A percentile compares a stretch with the other conserved stretches of the same genome.
Evolutionary conservation across 768 basidiomycete genomes (phyloP).

Genomic region (Gautieria morchelliformis): DNA sequence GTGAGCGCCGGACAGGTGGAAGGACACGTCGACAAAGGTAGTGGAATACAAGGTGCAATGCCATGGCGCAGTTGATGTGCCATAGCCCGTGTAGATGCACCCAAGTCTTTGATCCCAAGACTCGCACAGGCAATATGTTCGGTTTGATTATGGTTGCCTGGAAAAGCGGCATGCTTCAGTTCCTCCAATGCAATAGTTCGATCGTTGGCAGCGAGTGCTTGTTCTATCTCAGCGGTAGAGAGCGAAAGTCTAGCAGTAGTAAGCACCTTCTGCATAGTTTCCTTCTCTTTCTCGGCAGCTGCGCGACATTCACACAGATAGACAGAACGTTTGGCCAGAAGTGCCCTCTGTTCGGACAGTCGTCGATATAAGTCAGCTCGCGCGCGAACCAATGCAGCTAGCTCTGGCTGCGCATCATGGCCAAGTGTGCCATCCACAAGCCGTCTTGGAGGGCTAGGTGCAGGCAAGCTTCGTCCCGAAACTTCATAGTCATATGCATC

Average conservation of each 20-base stretch:
- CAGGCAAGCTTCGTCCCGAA: background rate
- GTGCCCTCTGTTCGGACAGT: background rate
- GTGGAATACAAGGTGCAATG: background rate
- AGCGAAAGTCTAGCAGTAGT: background rate
- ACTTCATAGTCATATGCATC: background rate
- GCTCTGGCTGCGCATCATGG: background rate
- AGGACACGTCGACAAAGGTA: background rate
- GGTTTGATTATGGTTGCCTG: background rate
- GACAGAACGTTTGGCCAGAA: background rate
- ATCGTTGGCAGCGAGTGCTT: background rate
- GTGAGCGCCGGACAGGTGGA: background rate
- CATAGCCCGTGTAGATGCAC: background rate
- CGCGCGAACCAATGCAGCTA: background rate
- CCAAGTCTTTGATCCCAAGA: background rate
- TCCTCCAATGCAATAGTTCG: background rate
- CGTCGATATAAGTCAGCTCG: background rate
- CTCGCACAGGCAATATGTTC: background rate
- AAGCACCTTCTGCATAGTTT: background rate
- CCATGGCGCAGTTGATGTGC: no score
- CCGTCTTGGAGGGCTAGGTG: no score
- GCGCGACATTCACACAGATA: constrained; percentile 7
- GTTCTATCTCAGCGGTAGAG: background rate
- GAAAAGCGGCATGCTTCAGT: background rate
- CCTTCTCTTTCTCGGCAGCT: constrained; percentile 5
- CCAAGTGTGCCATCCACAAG: background rate